Evolutionary conservation across 352 stramenopile species (phyloP).

Genomic region (Globisporangium spiculum): DNA sequence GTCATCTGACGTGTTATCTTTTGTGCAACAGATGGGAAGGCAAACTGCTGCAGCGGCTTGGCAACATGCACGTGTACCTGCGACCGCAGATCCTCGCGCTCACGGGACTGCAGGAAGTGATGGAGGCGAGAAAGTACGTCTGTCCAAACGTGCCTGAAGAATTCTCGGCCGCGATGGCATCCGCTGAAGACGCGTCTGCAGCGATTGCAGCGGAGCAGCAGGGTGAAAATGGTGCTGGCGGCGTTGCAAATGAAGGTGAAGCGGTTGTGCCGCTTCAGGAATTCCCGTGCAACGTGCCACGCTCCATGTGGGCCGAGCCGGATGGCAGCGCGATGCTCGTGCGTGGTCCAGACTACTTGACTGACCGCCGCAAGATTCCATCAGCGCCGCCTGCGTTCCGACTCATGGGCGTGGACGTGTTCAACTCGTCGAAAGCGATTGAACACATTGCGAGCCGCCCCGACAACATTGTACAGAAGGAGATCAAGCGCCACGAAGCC

Average conservation of each 20-base stretch:
- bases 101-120: slow-evolving; percentile 58
- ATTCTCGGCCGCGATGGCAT: slow-evolving; percentile 42
- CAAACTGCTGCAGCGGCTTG: slow-evolving; percentile 54
- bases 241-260: not conserved
- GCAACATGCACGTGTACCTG: slow-evolving; percentile 54
- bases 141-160: slow-evolving; percentile 65
- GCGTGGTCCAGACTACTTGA: slow-evolving; percentile 65
- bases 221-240: not conserved
- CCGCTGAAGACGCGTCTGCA: slow-evolving; percentile 17
- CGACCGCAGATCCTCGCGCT: slow-evolving; percentile 58
- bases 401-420: slow-evolving; percentile 67
- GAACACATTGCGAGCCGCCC: slow-evolving; percentile 62
- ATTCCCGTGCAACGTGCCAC: slow-evolving; percentile 53
- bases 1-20: not conserved
- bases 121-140: slow-evolving; percentile 76
- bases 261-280: slow-evolving; percentile 30
- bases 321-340: slow-evolving; percentile 69
- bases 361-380: slow-evolving; percentile 66
- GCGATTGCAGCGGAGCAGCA: not conserved
- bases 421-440: slow-evolving; percentile 43
- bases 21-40: slow-evolving; percentile 41
- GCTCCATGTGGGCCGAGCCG: slow-evolving; percentile 67
- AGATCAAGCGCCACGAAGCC: slow-evolving; percentile 55
- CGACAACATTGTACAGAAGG: slow-evolving; percentile 62
- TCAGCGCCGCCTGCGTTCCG: slow-evolving; percentile 64